Evolutionary conservation across 2,329 filamentous ascomycete species (phyloP), one percentile per base, ranked within the genome.

Genomic region (Beauveria pseudobassiana): DNA sequence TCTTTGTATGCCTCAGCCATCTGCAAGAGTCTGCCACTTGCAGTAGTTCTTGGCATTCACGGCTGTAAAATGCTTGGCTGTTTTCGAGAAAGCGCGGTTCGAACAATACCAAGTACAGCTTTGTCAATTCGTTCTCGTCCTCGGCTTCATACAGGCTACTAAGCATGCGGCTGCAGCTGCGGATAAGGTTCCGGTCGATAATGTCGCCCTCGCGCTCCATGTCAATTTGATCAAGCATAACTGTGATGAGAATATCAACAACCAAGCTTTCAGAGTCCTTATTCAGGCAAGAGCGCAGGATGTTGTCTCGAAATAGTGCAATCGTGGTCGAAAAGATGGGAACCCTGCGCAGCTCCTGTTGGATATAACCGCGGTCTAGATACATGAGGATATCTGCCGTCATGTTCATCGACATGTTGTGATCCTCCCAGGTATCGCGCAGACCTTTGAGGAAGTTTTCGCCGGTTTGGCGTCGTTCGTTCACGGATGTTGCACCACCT

Each of bases 311-410:
- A 73, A 96, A 99, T 2, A 97, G 80, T 3, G 88, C 88, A 80
- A 99, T 96, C 3, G 91, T 87, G 10, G 89, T 85, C 16, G 88
- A 84, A 71, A 93, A 97, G 60, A 97, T 95, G 0, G 89, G 89
- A 0, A 91, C 87, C 6, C 85, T 82, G 63, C 87, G 84, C 6
- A 76, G 69, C 65, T 96, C 91, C 55, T 72, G 69, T 42, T 86
- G 80, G 55, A 86, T 88, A 69, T 90, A 92, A 30, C 93, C 87
- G 55, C 92, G 88, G 71, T 99, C 93, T 80, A 99, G 91, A 71
- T 97, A 97, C 92, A 98, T 97, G 57, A 98, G 81, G 38, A 98
- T 91, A 73, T 98, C 95, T 4, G 93, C 92, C 56, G 91, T 88
- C 93, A 98, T 98, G 71, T 91, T 92, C 90, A 96, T 96, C 50